Conservation (phyloP, 768 basidiomycete genomes). For the Porpolomopsis calyptriformis region DNA sequence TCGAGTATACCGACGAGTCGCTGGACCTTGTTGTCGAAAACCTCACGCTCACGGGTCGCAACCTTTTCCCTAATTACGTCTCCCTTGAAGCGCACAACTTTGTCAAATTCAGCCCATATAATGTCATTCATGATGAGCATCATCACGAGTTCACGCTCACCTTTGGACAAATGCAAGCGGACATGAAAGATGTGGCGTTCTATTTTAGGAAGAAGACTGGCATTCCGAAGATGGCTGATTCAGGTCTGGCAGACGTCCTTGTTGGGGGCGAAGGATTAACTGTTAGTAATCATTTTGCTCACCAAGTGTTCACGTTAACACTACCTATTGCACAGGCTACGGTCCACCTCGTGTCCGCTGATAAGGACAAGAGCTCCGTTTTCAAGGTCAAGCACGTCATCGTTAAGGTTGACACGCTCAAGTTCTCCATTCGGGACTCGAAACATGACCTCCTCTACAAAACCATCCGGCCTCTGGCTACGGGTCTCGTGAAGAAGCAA, state of each 20-base stretch:
- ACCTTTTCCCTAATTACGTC: slow-evolving; percentile 79
- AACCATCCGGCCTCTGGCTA: slow-evolving; percentile 70
- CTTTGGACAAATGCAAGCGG: slow-evolving; percentile 81
- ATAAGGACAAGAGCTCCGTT: slow-evolving; percentile 55
- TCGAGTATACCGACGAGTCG: slow-evolving; percentile 84
- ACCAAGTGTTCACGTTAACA: neutral
- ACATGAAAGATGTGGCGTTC: slow-evolving; percentile 90
- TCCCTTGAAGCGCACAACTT: slow-evolving; percentile 70
- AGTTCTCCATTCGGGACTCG: slow-evolving; percentile 83
- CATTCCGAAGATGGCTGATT: slow-evolving; percentile 69
- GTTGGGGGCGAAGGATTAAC: slow-evolving; percentile 76
- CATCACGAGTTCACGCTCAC: slow-evolving; percentile 68
- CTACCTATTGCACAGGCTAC: slow-evolving; percentile 28
- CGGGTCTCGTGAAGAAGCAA: slow-evolving; percentile 71
- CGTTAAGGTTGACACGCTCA: slow-evolving; percentile 79
- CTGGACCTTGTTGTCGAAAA: slow-evolving; percentile 92
- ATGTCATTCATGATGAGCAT: slow-evolving; percentile 40
- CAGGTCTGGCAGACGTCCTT: slow-evolving; percentile 76
- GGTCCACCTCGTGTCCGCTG: slow-evolving; percentile 48
- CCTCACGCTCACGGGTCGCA: slow-evolving; percentile 75
- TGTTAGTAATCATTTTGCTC: slow-evolving; percentile 24
- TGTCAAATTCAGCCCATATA: slow-evolving; percentile 78
- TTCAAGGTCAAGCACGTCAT: slow-evolving; percentile 63
- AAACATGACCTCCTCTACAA: slow-evolving; percentile 88
- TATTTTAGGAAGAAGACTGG: slow-evolving; percentile 82